Evolutionary conservation across 495 filamentous ascomycete genomes (phyloP).

Genomic region (Mytilinidion resinicola): DNA sequence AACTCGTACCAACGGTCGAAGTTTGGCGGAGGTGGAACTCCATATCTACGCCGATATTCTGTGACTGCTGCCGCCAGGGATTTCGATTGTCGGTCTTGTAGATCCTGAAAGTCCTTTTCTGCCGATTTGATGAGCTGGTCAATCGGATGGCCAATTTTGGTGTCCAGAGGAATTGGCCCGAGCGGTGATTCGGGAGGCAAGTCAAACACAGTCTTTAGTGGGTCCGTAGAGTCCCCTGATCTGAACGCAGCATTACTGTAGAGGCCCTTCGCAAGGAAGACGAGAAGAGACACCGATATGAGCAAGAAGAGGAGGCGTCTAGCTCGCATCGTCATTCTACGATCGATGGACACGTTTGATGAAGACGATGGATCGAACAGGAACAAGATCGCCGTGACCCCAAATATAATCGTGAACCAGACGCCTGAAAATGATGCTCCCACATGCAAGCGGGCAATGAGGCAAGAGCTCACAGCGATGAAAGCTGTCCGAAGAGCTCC

Average conservation of each 20-base stretch:
- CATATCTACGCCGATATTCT: conserved; percentile 54
- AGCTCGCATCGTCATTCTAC: conserved; percentile 14
- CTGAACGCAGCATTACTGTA: background rate
- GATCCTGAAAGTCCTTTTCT: conserved; percentile 40
- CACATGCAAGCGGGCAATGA: conserved; percentile 15
- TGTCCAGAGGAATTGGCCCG: conserved; percentile 25
- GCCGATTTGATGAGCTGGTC: conserved; percentile 46
- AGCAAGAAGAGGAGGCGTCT: conserved; percentile 19
- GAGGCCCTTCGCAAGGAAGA: conserved; percentile 6
- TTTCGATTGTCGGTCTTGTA: conserved; percentile 44
- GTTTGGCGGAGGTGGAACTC: conserved; percentile 52
- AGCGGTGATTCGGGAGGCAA: conserved; percentile 10
- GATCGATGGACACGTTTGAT: background rate
- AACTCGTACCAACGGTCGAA: conserved; percentile 74
- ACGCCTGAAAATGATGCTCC: conserved; percentile 13
- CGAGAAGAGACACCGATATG: conserved; percentile 8
- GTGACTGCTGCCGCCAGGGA: conserved; percentile 48
- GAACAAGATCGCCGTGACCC: conserved; percentile 6
- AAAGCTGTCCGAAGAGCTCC: conserved; percentile 16
- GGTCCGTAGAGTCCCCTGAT: background rate
- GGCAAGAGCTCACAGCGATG: conserved; percentile 13
- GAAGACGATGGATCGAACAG: conserved; percentile 15
- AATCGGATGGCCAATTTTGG: conserved; percentile 44
- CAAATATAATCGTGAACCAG: conserved; percentile 25
- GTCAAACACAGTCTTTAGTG: background rate